A percentile compares a stretch with the other conserved stretches of the same genome.
Evolutionary conservation across 2,329 filamentous ascomycete genomes (phyloP).

Genomic region (Cordyceps cateniannulata): DNA sequence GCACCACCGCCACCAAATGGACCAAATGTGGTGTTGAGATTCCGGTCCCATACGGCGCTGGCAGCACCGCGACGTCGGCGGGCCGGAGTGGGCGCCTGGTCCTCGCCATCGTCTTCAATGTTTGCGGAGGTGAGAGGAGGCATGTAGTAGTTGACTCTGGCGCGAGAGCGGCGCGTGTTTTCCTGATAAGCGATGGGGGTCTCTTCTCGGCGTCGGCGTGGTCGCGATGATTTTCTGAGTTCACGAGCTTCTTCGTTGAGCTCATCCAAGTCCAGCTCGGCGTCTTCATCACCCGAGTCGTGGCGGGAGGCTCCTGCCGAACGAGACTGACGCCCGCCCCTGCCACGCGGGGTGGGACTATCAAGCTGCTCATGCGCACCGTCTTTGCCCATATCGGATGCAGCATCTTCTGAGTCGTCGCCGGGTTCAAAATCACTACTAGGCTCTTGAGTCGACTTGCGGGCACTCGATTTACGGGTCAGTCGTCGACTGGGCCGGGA

Average conservation of each 20-base stretch:
- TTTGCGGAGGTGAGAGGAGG: constrained; percentile 56
- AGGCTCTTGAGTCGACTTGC: constrained; percentile 43
- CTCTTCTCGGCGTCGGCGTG: constrained; percentile 44
- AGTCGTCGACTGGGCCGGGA: constrained; percentile 36
- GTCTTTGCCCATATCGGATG: constrained; percentile 35
- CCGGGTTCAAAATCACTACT: constrained; percentile 57
- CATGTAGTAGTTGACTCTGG: constrained; percentile 77
- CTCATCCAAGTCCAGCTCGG: constrained; percentile 56
- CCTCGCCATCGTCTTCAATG: constrained; percentile 67
- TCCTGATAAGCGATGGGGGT: constrained; percentile 56
- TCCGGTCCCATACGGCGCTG: constrained; percentile 63
- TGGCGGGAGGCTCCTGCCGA: constrained; percentile 42
- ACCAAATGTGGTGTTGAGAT: constrained; percentile 81
- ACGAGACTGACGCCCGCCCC: constrained; percentile 33
- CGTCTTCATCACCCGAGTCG: constrained; percentile 52
- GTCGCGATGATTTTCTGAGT: constrained; percentile 47
- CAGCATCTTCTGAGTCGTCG: constrained; percentile 51
- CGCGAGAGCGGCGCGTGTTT: constrained; percentile 44
- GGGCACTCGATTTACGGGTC: constrained; percentile 38
- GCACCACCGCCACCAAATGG: constrained; percentile 86
- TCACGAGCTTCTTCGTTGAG: constrained; percentile 61
- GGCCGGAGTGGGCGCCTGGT: constrained; percentile 60
- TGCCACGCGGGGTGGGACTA: constrained; percentile 45
- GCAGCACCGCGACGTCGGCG: constrained; percentile 59
- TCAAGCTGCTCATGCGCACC: constrained; percentile 38